phyloP scores from a whole-genome alignment of 257 asterid genomes.

The Cordia subcordata region DNA sequence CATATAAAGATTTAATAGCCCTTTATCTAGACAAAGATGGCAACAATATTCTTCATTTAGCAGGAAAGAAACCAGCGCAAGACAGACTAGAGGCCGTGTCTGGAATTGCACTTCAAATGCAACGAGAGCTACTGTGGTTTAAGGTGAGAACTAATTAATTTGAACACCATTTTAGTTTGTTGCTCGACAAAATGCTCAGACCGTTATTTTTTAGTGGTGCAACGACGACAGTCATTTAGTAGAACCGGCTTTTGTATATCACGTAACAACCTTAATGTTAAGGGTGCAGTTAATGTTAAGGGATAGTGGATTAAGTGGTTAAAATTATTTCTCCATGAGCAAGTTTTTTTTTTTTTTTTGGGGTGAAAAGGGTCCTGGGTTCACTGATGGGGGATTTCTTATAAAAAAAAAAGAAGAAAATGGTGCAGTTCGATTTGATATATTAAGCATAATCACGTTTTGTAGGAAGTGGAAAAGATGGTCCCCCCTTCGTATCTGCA shows the following conservation, averaged over 20 bases:
- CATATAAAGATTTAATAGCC: slow-evolving; percentile 4
- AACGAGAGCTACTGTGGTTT: slow-evolving; percentile 14
- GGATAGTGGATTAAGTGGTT: no score
- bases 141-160: not conserved
- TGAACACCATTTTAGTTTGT: not conserved
- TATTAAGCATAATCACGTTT: not conserved
- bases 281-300: no score
- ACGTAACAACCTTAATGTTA: not conserved
- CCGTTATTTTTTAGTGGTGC: not conserved
- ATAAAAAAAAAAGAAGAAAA: no score
- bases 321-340: no score
- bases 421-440: no score
- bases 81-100: not conserved
- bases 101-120: slow-evolving; percentile 20
- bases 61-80: not conserved
- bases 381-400: no score
- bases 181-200: not conserved
- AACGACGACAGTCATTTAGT: not conserved
- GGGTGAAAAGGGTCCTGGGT: no score
- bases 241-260: not conserved
- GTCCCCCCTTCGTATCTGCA: slow-evolving; percentile 10
- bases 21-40: not conserved
- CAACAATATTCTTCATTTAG: slow-evolving; percentile 20
- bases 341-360: no score
- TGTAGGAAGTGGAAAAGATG: slow-evolving; percentile 35